Conservation (phyloP, 2,329 filamentous ascomycete genomes). For the Xylaria sp. region DNA sequence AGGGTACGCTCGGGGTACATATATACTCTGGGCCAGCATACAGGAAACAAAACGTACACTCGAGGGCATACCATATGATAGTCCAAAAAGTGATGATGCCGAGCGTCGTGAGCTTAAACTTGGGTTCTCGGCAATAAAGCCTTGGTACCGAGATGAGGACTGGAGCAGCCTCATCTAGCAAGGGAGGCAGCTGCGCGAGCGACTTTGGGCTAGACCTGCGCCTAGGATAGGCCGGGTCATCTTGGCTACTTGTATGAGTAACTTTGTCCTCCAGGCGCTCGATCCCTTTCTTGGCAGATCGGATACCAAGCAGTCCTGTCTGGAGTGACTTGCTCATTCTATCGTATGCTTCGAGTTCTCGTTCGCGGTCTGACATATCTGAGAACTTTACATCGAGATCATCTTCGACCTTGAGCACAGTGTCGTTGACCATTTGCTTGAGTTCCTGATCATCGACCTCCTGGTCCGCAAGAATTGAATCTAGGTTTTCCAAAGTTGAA, state of each 20-base stretch:
- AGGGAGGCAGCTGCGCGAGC: background rate
- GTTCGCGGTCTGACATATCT: constrained; percentile 41
- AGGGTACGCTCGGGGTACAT: constrained; percentile 53
- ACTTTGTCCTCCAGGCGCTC: constrained; percentile 61
- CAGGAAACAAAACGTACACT: constrained; percentile 57
- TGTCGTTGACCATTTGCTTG: constrained; percentile 38
- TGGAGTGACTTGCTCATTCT: constrained; percentile 60
- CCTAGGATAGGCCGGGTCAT: constrained; percentile 20
- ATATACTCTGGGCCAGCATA: constrained; percentile 59
- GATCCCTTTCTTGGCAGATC: constrained; percentile 61
- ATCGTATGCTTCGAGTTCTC: constrained; percentile 51
- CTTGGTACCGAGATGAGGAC: constrained; percentile 54
- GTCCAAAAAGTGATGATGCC: constrained; percentile 53
- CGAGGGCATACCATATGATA: constrained; percentile 59
- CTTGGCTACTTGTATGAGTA: constrained; percentile 45
- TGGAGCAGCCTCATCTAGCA: constrained; percentile 32
- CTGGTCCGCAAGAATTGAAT: constrained; percentile 53
- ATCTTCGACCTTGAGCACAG: constrained; percentile 36
- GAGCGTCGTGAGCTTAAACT: constrained; percentile 54
- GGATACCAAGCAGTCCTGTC: constrained; percentile 56
- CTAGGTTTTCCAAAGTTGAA: constrained; percentile 64
- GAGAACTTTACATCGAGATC: constrained; percentile 34
- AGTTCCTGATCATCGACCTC: constrained; percentile 41
- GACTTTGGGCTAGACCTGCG: constrained; percentile 4
- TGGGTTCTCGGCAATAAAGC: constrained; percentile 52